Percentiles rank a stretch among this genome's conserved stretches.
Evolutionary conservation across 208 protist species (phyloP).

Genomic region (Phytomonas sp.): DNA sequence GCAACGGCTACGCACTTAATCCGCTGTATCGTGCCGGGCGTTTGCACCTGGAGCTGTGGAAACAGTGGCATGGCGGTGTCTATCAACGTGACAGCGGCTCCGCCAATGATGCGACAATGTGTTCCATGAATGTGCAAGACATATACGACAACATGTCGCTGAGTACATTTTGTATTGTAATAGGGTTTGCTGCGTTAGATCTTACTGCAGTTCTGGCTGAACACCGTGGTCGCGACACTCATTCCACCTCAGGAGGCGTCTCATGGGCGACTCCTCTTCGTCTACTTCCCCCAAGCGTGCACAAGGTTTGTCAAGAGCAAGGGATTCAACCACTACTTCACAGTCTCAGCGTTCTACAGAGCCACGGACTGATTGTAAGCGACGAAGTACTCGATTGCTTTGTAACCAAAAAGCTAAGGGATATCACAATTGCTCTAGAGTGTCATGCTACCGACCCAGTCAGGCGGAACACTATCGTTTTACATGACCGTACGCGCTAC

Average conservation of each 20-base stretch:
- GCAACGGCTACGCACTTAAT: constrained; percentile 65
- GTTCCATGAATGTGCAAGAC: constrained; percentile 18
- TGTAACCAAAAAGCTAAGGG: constrained; percentile 12
- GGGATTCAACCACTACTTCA: constrained; percentile 29
- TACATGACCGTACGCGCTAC: constrained; percentile 16
- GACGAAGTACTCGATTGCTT: constrained; percentile 17
- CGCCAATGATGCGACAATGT: not conserved
- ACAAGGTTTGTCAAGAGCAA: constrained; percentile 30
- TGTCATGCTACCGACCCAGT: constrained; percentile 16
- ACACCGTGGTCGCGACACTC: not conserved
- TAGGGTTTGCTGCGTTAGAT: constrained; percentile 55
- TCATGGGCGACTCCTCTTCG: constrained; percentile 40
- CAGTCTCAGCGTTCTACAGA: constrained; percentile 32
- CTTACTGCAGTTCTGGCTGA: constrained; percentile 21
- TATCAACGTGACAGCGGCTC: not conserved
- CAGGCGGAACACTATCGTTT: constrained; percentile 10
- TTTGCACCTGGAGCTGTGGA: constrained; percentile 78
- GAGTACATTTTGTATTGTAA: constrained; percentile 74
- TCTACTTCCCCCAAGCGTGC: constrained; percentile 40
- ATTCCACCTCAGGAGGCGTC: not conserved
- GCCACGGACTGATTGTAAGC: constrained; percentile 27
- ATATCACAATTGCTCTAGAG: constrained; percentile 1
- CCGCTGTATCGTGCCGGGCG: constrained; percentile 37
- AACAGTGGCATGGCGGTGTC: constrained; percentile 30
- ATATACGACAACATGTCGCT: constrained; percentile 64